Evolutionary conservation across 345 rosid species (phyloP), one percentile per base, ranked within the genome.

Genomic region (Arabis alpina): DNA sequence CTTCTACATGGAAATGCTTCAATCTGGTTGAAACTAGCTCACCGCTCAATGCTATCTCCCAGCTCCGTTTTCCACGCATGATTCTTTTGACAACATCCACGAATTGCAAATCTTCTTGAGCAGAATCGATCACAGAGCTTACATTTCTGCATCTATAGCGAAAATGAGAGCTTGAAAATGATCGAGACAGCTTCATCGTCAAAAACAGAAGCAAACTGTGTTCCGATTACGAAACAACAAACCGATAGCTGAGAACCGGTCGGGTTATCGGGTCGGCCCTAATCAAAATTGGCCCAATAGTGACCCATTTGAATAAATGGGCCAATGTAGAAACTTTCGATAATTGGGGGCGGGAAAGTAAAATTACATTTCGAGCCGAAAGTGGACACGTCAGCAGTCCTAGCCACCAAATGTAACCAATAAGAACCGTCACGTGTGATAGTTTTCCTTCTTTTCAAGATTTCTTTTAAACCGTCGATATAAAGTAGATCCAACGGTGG

Each of bases 11-110:
- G 51, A 27, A 68, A 25, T 87, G 78, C 71, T 78, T 78, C 37
- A 94, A 64, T 7, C 74, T 61, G 16, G 61, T 47, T 0, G 80
- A 64, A 36, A 89, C 66, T 12, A 66, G 70, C 5, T 85, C 73
- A 37, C 76, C 74, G 72, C 79, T 79, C 55, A 94, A 57, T 9
- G 89, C 95, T 16, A 76, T 34, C 53, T 66, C 85, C 97, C 98
- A 91, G 82, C 84, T 87, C 71, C 80, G 80, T 53, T 65, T 89
- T 50, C 95, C 93, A 16, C 85, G 77, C 8, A 91, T 79, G 67
- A 89, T 87, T 79, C 71, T 66, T 39, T 34, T 72, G 48, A 93
- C 79, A 13, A 58, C 69, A 70, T 83, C 72, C 23, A 91, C 61
- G 70, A 87, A 77, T 43, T 74, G 85, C 8, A 57, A 27, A 47